These are phyloP conservation scores for Magnusiomyces sp. DNA, from an alignment of 1,139 yeast species.

Conservation along the genomic window DNA sequence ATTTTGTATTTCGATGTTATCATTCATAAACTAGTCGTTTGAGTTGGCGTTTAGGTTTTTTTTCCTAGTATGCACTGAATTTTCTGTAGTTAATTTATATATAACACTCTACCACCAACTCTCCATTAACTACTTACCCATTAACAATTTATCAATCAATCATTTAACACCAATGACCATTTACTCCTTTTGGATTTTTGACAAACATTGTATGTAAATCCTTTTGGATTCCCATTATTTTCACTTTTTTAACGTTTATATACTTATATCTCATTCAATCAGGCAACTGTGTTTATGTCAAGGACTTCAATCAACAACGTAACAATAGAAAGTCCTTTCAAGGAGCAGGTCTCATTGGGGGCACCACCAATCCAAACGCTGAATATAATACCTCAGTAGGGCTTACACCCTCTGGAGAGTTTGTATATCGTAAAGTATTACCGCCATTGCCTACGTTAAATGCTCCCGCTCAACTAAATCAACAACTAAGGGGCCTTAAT, in stretches of 20 bases:
- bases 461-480: no score
- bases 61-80: no score
- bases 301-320: constrained; percentile 32
- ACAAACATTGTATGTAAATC: constrained; percentile 57
- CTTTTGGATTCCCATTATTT: neutral
- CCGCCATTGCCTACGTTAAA: neutral
- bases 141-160: neutral
- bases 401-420: neutral
- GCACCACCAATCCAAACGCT: neutral
- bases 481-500: no score
- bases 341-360: no score
- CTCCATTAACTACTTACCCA: neutral
- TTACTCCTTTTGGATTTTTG: constrained; percentile 81
- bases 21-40: no score
- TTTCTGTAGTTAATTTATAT: no score
- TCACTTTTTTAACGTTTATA: neutral
- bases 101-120: neutral
- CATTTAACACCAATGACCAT: constrained; percentile 39
- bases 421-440: constrained; percentile 1
- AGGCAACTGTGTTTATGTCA: constrained; percentile 58
- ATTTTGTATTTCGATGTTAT: no score
- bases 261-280: neutral
- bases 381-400: neutral
- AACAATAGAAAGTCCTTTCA: constrained; percentile 2
- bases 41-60: no score